Base-by-base conservation (phyloP, 768 basidiomycete species). In the Hemileccinum rubropunctum region DNA sequence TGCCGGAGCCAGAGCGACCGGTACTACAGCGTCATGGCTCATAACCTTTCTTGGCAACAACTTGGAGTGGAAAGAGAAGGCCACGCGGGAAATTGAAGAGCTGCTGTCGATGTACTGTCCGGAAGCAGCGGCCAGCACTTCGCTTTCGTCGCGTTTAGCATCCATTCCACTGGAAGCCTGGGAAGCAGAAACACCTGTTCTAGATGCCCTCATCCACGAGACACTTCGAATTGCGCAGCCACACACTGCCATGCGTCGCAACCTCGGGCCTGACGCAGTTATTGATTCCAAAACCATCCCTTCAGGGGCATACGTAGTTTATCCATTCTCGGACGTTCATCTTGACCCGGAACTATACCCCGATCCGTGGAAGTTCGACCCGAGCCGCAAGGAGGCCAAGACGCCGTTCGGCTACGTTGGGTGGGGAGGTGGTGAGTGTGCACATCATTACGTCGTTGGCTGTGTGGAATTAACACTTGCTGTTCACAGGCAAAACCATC, bases 301-400 rank as follows among this genome's bases (percentile, higher is more conserved):
- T 28, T 82, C 83, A 18, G 88, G 86, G 49, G 79, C 86, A 47
- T 89, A 86, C 61, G 79, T 88, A 42, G 75, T 88, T 38, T 90
- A 88, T 69, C 88, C 87, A 38, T 89, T 88, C 67, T 85, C 83
- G 64, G 84, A 86, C 61, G 82, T 88, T 37, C 88, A 91, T 69
- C 79, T 90, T 33, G 77, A 89, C 66, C 75, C 83, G 35, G 74
- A 77, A 52, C 66, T 90, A 18, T 91, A 90, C 65, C 79, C 82
- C 41, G 79, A 89, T 64, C 88, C 88, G 34, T 87, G 85, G 85
- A 81, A 72, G 57, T 91, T 87, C 59, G 84, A 89, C 71, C 88
- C 88, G 39, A 63, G 53, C 42, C 71, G 76, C 51, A 71, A 60
- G 73, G 81, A 66, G 68, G 72, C 57, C 69, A 76, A 67, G 67